Percentiles rank a stretch among this genome's conserved stretches.
These are phyloP conservation scores for Atalantia buxifolia DNA, from an alignment of 345 rosid species.

Conservation along the genomic window DNA sequence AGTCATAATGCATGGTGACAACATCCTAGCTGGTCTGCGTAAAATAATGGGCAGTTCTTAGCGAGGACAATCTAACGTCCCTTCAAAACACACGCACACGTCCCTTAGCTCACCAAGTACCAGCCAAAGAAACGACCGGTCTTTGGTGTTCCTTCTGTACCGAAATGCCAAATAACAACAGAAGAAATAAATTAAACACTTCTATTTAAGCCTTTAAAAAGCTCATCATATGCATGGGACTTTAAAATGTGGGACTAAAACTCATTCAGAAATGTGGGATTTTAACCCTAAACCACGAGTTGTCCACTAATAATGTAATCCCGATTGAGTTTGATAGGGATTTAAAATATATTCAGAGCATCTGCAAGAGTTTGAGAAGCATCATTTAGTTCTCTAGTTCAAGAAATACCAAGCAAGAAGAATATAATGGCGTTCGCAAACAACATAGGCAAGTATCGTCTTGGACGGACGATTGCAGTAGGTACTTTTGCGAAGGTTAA, in stretches of 20 bases:
- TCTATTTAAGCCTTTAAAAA: too few relatives aligned
- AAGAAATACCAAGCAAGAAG: neutral
- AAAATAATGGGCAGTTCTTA: neutral
- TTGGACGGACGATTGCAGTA: constrained; percentile 74
- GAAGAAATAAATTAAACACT: neutral
- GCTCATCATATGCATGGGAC: too few relatives aligned
- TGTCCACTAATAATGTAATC: neutral
- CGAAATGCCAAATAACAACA: neutral
- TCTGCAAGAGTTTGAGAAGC: neutral
- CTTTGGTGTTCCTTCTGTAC: neutral
- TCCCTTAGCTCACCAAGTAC: constrained; percentile 25
- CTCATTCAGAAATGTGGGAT: too few relatives aligned
- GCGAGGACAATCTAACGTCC: constrained; percentile 19
- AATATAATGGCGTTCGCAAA: constrained; percentile 43
- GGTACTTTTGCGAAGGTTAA: constrained; percentile 93
- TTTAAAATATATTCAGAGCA: constrained; percentile 11
- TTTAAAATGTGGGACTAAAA: neutral
- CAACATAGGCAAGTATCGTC: constrained; percentile 67
- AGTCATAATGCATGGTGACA: too few relatives aligned
- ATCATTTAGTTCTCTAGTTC: neutral
- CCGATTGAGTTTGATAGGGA: constrained; percentile 3
- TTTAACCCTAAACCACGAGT: too few relatives aligned
- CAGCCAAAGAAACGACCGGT: constrained; percentile 21
- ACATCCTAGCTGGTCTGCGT: too few relatives aligned
- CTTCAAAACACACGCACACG: constrained; percentile 20